Evolutionary conservation across 768 basidiomycete species (phyloP), one percentile per base, ranked within the genome.

Genomic region (Neoboletus magnificus): DNA sequence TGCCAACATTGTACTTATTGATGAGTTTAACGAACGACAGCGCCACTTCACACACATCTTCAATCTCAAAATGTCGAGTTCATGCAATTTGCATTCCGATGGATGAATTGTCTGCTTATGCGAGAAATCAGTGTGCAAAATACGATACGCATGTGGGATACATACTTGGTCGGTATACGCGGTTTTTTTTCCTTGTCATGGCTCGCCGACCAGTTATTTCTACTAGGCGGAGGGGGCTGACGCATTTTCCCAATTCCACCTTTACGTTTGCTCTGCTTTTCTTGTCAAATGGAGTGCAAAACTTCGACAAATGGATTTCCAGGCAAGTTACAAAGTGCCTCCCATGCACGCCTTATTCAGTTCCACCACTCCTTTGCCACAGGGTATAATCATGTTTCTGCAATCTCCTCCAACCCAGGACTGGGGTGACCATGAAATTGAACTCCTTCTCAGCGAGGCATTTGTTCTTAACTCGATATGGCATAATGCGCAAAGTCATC

Each of bases 51-150:
- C 5, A 75, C 82, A 8, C 97, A 99, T 73, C 80, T 99, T 49
- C 87, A 88, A 58, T 75, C 85, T 12, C 89, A 99, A 73, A 91
- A 90, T 64, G 94, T 99, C 62, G 95, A 98, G 76, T 99, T 97
- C 68, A 97, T 99, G 87, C 97, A 99, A 69, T 99, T 99, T 65
- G 96, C 97, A 37, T 99, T 99, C 74, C 82, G 97, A 49, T 99
- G 97, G 97, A 98, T 99, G 94, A 98, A 99, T 66, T 98, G 97
- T 69, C 74, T 99, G 48, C 79, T 98, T 56, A 98, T 99, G 96
- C 82, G 97, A 54, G 97, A 98, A 76, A 91, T 99, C 61, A 96
- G 89, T 62, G 93, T 99, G 47, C 84, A 87, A 64, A 96, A 98
- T 70, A 98, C 96, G 18, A 91, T 98, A 48, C 82, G 97, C 52